Base-by-base conservation (phyloP, 2,329 filamentous ascomycete genomes). In the Cadophora gregata region DNA sequence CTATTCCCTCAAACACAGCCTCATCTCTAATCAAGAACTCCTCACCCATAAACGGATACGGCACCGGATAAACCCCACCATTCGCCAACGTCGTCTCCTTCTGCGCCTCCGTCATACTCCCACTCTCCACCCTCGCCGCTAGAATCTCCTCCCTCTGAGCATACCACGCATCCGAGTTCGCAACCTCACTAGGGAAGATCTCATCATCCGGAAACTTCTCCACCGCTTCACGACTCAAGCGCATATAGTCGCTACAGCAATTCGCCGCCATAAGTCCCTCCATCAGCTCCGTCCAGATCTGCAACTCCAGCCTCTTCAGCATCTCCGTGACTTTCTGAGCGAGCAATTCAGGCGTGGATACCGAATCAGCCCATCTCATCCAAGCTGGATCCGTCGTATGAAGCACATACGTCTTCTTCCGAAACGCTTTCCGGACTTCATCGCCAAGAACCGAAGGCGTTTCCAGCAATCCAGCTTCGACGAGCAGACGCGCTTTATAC, bases 401-500 rank as follows among this genome's bases (percentile, higher is more conserved):
- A n/a, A 68, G 70, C 16, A 69, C 59, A 60, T 71, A 64, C 24
- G 66, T 69, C 69, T 75, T 70, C 65, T 72, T 68, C 50, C 69
- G 64, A 63, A 72, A 71, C 62, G 75, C 62, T 69, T 76, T 65
- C 53, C 71, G 63, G 53, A 76, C 68, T 65, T 75, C 69, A n/a
- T 74, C 58, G 21, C 74, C 75, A 25, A 74, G 68, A 8, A 63
- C 62, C 1, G 71, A 66, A n/a, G 62, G 48, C 4, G 62, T 51
- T 58, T 71, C 67, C 24, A 50, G 36, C 12, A 74, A 53, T 8
- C 65, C 66, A 19, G 75, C 74, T 58, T 77, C 72, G 36, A 75
- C 69, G 10, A 78, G 64, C n/a, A 78, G 69, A 29, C 69, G 70
- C 0, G 76, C 75, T 71, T 75, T 77, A 51, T 77, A 77, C 0